Conservation (phyloP, 2,329 filamentous ascomycete genomes). For the Coniosporium tulheliwenetii region DNA sequence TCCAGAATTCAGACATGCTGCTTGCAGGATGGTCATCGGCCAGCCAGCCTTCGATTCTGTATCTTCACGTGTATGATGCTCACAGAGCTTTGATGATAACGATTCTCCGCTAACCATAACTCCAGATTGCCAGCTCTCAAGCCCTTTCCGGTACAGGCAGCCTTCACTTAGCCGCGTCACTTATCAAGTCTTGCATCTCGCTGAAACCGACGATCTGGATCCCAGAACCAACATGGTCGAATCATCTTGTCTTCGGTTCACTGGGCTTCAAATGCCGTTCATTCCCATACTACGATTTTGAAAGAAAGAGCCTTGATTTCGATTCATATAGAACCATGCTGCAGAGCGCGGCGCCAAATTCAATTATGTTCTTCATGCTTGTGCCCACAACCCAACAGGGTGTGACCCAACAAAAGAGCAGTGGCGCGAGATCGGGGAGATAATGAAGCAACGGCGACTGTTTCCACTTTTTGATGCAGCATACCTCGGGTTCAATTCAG, state of each 20-base stretch:
- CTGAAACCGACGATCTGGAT: conserved; percentile 18
- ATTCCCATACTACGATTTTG: conserved; percentile 20
- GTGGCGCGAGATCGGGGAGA: conserved; percentile 14
- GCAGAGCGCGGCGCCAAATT: conserved; percentile 10
- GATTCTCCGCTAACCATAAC: too few species aligned
- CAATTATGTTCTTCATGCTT: conserved; percentile 22
- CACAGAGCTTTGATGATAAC: too few species aligned
- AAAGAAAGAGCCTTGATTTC: conserved; percentile 16
- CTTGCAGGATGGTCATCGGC: conserved; percentile 17
- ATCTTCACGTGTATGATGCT: too few species aligned
- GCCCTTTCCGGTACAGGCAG: conserved; percentile 27
- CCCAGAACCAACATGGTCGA: conserved; percentile 26
- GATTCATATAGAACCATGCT: conserved; percentile 14
- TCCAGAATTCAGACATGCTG: conserved; percentile 15
- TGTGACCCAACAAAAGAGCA: conserved; percentile 21
- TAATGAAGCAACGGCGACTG: conserved; percentile 8
- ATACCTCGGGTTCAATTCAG: conserved; percentile 17
- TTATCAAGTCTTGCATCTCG: conserved; percentile 12
- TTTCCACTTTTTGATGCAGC: conserved; percentile 20
- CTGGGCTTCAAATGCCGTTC: conserved; percentile 17
- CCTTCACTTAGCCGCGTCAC: conserved; percentile 18
- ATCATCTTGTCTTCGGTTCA: conserved; percentile 21
- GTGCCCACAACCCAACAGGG: conserved; percentile 29
- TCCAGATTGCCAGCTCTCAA: conserved; percentile 20
- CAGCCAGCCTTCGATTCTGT: too few species aligned